phyloP scores from a whole-genome alignment of 768 basidiomycete genomes.

The Tricholomella constricta region DNA sequence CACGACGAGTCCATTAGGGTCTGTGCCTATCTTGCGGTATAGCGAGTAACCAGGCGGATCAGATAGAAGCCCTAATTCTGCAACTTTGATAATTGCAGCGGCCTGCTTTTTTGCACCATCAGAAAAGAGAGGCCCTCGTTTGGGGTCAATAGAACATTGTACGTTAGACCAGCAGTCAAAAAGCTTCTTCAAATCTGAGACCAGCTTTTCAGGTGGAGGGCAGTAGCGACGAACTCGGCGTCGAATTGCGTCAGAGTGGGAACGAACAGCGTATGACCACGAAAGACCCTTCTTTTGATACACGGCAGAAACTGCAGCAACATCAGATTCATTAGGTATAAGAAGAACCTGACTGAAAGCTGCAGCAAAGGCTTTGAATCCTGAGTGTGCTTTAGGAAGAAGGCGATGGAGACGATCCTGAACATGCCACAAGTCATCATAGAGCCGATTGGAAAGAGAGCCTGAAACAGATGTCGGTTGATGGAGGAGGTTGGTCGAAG shows the following conservation, averaged over 20 bases:
- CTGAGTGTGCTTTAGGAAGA: neutral
- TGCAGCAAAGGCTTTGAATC: conserved; percentile 2
- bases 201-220: neutral
- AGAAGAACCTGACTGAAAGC: neutral
- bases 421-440: conserved; percentile 3
- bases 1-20: neutral
- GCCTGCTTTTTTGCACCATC: neutral
- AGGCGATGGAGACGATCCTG: neutral
- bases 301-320: neutral
- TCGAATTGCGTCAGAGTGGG: neutral
- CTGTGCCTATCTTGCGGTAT: neutral
- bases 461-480: neutral
- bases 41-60: neutral
- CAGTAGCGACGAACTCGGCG: neutral
- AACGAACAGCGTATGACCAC: neutral
- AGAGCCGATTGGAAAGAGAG: neutral
- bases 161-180: neutral
- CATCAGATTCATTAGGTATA: neutral
- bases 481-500: neutral
- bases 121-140: neutral
- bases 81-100: neutral
- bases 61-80: neutral
- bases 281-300: neutral
- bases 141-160: neutral
- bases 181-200: neutral